Percentiles rank a stretch among this genome's conserved stretches.
Evolutionary conservation across 108 stramenopile species (phyloP).

Genomic region (Skeletonema potamos): DNA sequence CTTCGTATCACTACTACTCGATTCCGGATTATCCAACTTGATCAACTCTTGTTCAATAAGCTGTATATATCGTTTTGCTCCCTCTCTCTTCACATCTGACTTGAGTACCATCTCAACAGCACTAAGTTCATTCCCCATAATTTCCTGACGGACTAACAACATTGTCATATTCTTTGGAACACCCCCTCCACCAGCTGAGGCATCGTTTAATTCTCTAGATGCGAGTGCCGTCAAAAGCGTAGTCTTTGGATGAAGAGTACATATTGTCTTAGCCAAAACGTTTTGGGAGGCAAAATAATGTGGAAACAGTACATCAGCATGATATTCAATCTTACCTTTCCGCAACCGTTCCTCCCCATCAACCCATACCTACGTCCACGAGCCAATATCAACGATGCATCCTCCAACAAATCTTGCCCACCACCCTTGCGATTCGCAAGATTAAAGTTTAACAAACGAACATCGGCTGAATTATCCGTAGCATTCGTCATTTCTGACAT

Average conservation of each 20-base stretch:
- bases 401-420: conserved; percentile 63
- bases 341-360: conserved; percentile 88
- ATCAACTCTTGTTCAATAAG: conserved; percentile 52
- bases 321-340: conserved; percentile 83
- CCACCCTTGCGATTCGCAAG: conserved; percentile 57
- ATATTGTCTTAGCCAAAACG: neutral
- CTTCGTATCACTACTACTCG: neutral
- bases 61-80: conserved; percentile 60
- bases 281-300: neutral
- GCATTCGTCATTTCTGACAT: conserved; percentile 31
- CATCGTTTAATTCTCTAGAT: conserved; percentile 20
- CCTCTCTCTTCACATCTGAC: conserved; percentile 68
- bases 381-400: conserved; percentile 68
- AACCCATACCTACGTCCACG: conserved; percentile 81
- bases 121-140: conserved; percentile 63
- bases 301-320: neutral
- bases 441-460: conserved; percentile 56
- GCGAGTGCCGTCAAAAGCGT: conserved; percentile 51
- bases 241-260: conserved; percentile 27
- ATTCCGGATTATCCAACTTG: conserved; percentile 48
- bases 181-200: conserved; percentile 24
- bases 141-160: conserved; percentile 74
- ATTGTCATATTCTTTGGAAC: conserved; percentile 68
- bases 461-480: conserved; percentile 53
- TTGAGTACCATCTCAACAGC: conserved; percentile 72